These are phyloP conservation scores for Pleurotus platypus DNA, from an alignment of 768 basidiomycete species.

Conservation along the genomic window DNA sequence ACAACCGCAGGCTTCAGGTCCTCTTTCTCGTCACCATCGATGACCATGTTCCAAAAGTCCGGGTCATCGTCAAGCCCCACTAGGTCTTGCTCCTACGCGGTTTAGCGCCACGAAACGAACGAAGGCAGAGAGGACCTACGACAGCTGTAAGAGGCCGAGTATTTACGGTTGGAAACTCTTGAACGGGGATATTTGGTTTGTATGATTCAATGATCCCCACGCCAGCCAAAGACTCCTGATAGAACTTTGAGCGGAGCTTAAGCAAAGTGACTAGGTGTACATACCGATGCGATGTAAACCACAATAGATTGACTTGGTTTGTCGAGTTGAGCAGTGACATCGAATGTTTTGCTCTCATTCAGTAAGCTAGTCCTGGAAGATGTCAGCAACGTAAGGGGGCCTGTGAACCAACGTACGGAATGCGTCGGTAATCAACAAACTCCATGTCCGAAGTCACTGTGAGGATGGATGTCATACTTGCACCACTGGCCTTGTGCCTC, in stretches of 20 bases:
- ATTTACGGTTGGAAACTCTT: slow-evolving; percentile 61
- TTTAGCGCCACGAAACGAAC: background rate
- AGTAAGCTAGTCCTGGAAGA: slow-evolving; percentile 63
- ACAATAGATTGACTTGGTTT: slow-evolving; percentile 73
- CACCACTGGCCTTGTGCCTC: slow-evolving; percentile 37
- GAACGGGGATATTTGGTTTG: slow-evolving; percentile 51
- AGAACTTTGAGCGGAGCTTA: slow-evolving; percentile 1
- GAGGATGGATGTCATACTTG: slow-evolving; percentile 68
- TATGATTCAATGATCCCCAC: slow-evolving; percentile 48
- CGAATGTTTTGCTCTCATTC: slow-evolving; percentile 54
- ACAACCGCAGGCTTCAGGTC: slow-evolving; percentile 18
- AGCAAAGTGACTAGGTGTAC: slow-evolving; percentile 13
- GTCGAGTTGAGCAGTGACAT: slow-evolving; percentile 53
- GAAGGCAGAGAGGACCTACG: slow-evolving; percentile 30
- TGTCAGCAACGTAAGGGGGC: background rate
- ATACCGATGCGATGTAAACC: slow-evolving; percentile 62
- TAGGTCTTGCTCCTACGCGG: slow-evolving; percentile 61
- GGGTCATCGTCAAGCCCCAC: slow-evolving; percentile 65
- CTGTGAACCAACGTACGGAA: slow-evolving; percentile 46
- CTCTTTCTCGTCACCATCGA: slow-evolving; percentile 29
- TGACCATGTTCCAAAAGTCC: slow-evolving; percentile 61
- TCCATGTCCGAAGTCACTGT: slow-evolving; percentile 73
- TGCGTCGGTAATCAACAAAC: slow-evolving; percentile 77
- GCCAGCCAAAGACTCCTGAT: slow-evolving; percentile 75
- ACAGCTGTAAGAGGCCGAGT: slow-evolving; percentile 66